Conservation (phyloP, 805 yeast species). For the Cyberlindnera misumaiensis region DNA sequence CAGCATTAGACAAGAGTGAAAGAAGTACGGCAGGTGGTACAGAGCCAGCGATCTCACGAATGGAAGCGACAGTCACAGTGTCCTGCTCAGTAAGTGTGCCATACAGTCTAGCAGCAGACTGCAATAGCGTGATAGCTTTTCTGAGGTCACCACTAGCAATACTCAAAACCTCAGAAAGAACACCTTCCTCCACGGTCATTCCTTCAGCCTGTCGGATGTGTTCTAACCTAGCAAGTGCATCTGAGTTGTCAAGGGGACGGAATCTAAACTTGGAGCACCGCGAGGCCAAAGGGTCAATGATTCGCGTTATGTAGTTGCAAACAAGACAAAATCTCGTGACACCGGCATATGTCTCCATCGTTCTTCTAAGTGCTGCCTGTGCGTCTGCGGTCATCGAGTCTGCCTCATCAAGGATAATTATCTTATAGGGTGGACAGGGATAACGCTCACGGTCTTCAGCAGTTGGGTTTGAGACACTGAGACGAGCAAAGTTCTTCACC, state of each 20-base stretch:
- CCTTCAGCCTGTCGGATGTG: conserved; percentile 49
- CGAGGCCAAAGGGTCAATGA: conserved; percentile 93
- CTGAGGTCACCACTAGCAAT: conserved; percentile 88
- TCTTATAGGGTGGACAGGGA: conserved; percentile 96
- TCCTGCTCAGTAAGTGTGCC: conserved; percentile 13
- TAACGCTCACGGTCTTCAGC: conserved; percentile 60
- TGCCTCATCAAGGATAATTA: conserved; percentile 90
- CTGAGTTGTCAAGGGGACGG: conserved; percentile 61
- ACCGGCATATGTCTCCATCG: conserved; percentile 87
- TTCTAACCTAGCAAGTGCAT: conserved; percentile 63
- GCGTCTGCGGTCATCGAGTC: conserved; percentile 98
- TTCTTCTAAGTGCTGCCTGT: conserved; percentile 89
- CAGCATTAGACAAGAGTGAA: conserved; percentile 33
- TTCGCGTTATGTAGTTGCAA: conserved; percentile 94
- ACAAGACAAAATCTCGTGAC: conserved; percentile 91
- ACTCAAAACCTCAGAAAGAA: conserved; percentile 54
- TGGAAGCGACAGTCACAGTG: conserved; percentile 35
- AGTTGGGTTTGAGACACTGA: conserved; percentile 76
- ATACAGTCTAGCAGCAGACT: conserved; percentile 66
- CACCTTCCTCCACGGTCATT: conserved; percentile 38
- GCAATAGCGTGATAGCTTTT: conserved; percentile 84
- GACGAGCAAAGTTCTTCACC: conserved; percentile 78
- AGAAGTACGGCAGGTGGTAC: conserved; percentile 46
- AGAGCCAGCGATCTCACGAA: conserved; percentile 73
- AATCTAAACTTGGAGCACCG: conserved; percentile 95